Evolutionary conservation across 2,329 filamentous ascomycete genomes (phyloP).

Genomic region (Trichoderma sp.): DNA sequence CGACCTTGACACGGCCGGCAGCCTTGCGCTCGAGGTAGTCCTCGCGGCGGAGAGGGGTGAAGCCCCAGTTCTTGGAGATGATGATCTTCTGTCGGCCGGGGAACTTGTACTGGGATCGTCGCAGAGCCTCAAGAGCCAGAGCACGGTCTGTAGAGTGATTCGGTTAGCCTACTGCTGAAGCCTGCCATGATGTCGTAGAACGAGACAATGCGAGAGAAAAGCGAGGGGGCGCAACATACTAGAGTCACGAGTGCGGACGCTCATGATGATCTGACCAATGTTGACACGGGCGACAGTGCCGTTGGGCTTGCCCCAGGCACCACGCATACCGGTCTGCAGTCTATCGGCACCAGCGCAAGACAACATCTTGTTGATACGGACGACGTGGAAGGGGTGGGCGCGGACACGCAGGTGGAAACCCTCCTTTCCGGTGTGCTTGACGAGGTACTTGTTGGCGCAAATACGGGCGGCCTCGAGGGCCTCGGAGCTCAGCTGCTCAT

Average conservation of each 20-base stretch:
- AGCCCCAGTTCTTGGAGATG: constrained; percentile 99
- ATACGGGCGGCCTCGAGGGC: constrained; percentile 99
- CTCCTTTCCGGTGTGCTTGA: constrained; percentile 73
- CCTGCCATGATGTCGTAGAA: neutral
- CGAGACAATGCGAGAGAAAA: neutral
- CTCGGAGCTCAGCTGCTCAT: constrained; percentile 99
- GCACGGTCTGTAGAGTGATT: constrained; percentile 66
- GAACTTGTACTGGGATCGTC: constrained; percentile 99
- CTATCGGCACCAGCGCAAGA: constrained; percentile 99
- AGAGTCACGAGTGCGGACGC: constrained; percentile 93
- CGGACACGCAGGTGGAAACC: constrained; percentile 75
- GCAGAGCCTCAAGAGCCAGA: constrained; percentile 95
- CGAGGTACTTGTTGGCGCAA: constrained; percentile 98
- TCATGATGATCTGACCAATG: constrained; percentile 99
- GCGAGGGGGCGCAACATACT: constrained; percentile 55
- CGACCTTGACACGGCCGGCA: constrained; percentile 89
- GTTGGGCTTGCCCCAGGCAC: constrained; percentile 99
- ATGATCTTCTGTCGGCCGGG: constrained; percentile 99
- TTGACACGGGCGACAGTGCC: constrained; percentile 99
- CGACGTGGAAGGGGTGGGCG: constrained; percentile 99
- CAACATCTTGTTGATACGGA: constrained; percentile 99
- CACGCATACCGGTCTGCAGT: constrained; percentile 99
- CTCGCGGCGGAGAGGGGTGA: constrained; percentile 96
- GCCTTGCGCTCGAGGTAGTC: constrained; percentile 97
- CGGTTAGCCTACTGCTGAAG: constrained; percentile 33